Evolutionary conservation across 768 basidiomycete genomes (phyloP).

Genomic region (Leccinum variicolor): DNA sequence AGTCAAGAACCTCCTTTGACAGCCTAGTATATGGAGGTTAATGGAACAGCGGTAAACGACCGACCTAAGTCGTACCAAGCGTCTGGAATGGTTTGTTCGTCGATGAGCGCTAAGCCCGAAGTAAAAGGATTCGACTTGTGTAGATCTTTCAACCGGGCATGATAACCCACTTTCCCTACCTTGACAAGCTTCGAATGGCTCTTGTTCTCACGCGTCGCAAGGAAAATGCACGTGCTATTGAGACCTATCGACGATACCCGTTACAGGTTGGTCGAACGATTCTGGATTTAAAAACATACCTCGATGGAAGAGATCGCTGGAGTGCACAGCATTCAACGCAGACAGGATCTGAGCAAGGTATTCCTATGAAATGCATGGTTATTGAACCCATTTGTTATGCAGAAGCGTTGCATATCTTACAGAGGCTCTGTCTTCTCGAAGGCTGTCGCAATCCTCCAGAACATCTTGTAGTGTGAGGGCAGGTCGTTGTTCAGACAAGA

Average conservation of each 20-base stretch:
- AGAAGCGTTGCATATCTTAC: constrained; percentile 38
- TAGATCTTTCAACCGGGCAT: constrained; percentile 70
- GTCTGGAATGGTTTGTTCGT: constrained; percentile 27
- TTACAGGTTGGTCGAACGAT: neutral
- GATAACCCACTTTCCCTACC: constrained; percentile 68
- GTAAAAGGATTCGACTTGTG: constrained; percentile 84
- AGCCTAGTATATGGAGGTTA: constrained; percentile 43
- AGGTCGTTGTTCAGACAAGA: constrained; percentile 73
- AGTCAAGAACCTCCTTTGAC: constrained; percentile 75
- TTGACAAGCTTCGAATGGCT: constrained; percentile 66
- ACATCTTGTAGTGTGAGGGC: constrained; percentile 66
- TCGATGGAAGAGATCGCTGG: constrained; percentile 65
- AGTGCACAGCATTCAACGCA: constrained; percentile 66
- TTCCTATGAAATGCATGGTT: constrained; percentile 43
- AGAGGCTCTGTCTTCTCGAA: constrained; percentile 68
- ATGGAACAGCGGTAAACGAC: neutral
- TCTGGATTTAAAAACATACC: constrained; percentile 34
- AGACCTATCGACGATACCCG: constrained; percentile 42
- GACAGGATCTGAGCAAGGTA: constrained; percentile 72
- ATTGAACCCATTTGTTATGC: neutral
- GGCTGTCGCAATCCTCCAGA: constrained; percentile 68
- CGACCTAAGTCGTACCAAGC: constrained; percentile 18
- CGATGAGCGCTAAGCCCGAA: constrained; percentile 9
- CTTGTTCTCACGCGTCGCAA: constrained; percentile 48
- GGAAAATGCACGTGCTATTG: constrained; percentile 54